Base-by-base conservation (phyloP, 345 rosid species). In the Euphorbia lathyris region DNA sequence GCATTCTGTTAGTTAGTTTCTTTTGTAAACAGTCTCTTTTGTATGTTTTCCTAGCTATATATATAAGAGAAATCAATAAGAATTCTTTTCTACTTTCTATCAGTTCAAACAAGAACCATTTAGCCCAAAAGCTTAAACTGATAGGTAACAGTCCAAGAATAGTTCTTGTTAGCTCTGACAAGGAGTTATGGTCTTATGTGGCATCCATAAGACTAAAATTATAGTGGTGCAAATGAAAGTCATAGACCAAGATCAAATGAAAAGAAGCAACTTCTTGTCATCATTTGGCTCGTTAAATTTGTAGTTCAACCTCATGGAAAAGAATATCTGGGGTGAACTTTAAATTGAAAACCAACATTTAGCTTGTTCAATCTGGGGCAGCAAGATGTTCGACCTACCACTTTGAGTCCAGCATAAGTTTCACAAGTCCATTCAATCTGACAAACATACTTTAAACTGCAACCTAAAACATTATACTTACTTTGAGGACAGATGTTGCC, bases 401-500 rank as follows among this genome's bases (percentile, higher is more conserved):
- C 22, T 58, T n/a, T 23, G 14, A 36, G 48, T 43, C 34, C 13
- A 9, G n/a, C 2, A 64, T 4, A 17, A 9, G 71, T 43, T 51
- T 48, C 34, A 20, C 45, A 7, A 22, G 17, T 43, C 27, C 17
- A 43, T 23, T 32, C 40, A 23, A 40, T 66, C 36, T 0, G 30
- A 55, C 7, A 48, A 40, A 6, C 42, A 59, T 16, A 16, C 6
- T 53, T 7, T 29, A 43, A 3, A 13, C 17, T 17, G 55, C 51
- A 52, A 22, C 43, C 50, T 17, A 26, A 61, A 71, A 74, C 34
- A 69, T 58, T 23, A 62, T 57, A 83, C 86, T 87, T 70, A 74
- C 99, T 96, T 92, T 92, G 81, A 95, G 97, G 53, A 95, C 97
- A 72, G 97, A 92, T 36, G 99, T 86, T 32, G 96, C 99, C 99